Conservation (phyloP, 495 filamentous ascomycete species). For the Penicillium dipodomyicola region DNA sequence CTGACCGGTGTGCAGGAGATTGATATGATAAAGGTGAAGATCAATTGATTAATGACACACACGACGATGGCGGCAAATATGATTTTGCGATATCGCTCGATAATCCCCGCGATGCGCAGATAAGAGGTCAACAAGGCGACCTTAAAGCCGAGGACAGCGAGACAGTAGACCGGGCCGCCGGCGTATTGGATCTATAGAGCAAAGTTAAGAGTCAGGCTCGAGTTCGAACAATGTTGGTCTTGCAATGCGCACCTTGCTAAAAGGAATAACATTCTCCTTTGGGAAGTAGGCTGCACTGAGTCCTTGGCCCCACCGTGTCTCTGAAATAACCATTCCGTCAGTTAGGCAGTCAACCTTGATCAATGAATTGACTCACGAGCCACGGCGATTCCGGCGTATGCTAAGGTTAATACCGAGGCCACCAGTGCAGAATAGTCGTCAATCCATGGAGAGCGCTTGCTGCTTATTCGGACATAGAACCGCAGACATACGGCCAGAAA, state of each 20-base stretch:
- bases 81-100: constrained; percentile 35
- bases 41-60: constrained; percentile 37
- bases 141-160: constrained; percentile 52
- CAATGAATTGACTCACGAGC: constrained; percentile 25
- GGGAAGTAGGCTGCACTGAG: constrained; percentile 24
- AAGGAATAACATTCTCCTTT: constrained; percentile 23
- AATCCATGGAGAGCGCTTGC: constrained; percentile 22
- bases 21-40: constrained; percentile 25
- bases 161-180: constrained; percentile 31
- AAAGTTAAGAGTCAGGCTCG: background rate
- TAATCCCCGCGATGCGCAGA: constrained; percentile 46
- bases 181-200: constrained; percentile 31
- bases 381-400: constrained; percentile 24
- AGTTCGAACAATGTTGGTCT: background rate
- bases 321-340: constrained; percentile 13
- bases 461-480: constrained; percentile 23
- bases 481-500: constrained; percentile 26
- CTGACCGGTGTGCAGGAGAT: constrained; percentile 42
- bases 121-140: constrained; percentile 50
- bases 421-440: constrained; percentile 30
- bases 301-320: constrained; percentile 34
- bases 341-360: background rate
- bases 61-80: constrained; percentile 35
- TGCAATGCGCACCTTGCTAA: constrained; percentile 23
- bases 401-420: constrained; percentile 21